Evolutionary conservation across 176 grass and related monocot genomes (phyloP), one percentile per base, ranked within the genome.

Genomic region (Eragrostis nindensis): DNA sequence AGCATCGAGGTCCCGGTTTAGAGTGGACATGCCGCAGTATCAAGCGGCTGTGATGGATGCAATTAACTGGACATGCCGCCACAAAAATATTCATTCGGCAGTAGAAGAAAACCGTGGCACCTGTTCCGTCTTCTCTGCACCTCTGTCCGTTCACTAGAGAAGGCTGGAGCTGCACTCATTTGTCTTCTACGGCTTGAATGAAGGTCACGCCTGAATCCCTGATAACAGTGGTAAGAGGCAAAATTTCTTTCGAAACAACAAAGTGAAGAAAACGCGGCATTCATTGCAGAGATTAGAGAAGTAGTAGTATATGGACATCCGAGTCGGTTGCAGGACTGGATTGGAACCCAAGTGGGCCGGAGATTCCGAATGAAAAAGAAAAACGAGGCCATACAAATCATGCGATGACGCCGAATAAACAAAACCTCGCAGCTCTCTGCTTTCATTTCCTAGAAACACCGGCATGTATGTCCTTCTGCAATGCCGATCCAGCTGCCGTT

Each of bases 1-100:
- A 36, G 6, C 60, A 56, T 38, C 68, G 76, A 87, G 78, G 72
- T 21, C 45, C 5, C 21, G 75, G 30, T 59, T 77, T 80, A 66
- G 71, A 62, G 54, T 69, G 66, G 10, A n/a, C n/a, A n/a, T n/a
- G n/a, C n/a, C n/a, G n/a, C n/a, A n/a, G n/a, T n/a, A n/a, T n/a
- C n/a, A n/a, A n/a, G n/a, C n/a, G n/a, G n/a, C n/a, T n/a, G n/a
- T n/a, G 48, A 30, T 48, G 77, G 70, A 53, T 60, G 43, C 74
- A n/a, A 78, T 64, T 44, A 79, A 27, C 71, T 11, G 47, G 64
- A 56, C 47, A 45, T 22, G 41, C 62, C 17, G 25, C 62, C 36
- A 75, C 56, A 44, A 30, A 79, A 74, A 6, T 62, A 45, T 27
- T 74, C 48, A 36, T 62, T 29, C 66, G 25, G 46, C 60, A 8